Evolutionary conservation across 495 filamentous ascomycete genomes (phyloP), one percentile per base, ranked within the genome.

Genomic region (Bombardia bombarda): DNA sequence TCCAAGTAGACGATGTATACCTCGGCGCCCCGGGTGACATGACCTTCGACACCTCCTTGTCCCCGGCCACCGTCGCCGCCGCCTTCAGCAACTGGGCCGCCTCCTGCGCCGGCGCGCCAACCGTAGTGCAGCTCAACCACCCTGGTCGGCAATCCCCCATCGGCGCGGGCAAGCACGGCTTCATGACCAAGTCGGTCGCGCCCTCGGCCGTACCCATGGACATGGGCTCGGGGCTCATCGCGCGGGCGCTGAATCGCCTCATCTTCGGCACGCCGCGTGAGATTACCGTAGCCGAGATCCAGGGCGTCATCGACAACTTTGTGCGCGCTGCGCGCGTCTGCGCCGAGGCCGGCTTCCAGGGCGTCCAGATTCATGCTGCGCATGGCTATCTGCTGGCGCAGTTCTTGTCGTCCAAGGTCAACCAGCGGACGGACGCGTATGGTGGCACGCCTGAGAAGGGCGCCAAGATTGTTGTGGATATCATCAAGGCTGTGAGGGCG

Each of bases 331-430:
- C 83, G 1, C 57, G 68, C 38, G 77, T 79, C 34, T 72, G 75
- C 1, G 66, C 84, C 8, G 66, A 66, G 4, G 84, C 83, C 0
- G 84, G 84, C n/a, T 88, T 87, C 39, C 81, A 85, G 48, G 84
- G 82, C 12, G 81, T 89, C 2, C 80, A 89, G 63, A 66, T 87
- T 40, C 83, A 87, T 50, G 78, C 67, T 26, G 81, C 82, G 4
- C 86, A 89, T 51, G 84, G 84, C 2, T 87, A 84, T 49, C 56
- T 89, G 41, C 65, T 86, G 38, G 77, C 86, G 50, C 84, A 89
- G 58, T 89, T 89, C 55, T 65, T 66, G 5, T 77, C 79, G 44
- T 70, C 76, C 41, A 61, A 50, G n/a, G 56, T 47, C 38, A 89
- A 89, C 61, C 52, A 65, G 46, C 69, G 84, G 1, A 77, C 68